Evolutionary conservation across 768 basidiomycete genomes (phyloP), one percentile per base, ranked within the genome.

Genomic region (Panellus pusillus): DNA sequence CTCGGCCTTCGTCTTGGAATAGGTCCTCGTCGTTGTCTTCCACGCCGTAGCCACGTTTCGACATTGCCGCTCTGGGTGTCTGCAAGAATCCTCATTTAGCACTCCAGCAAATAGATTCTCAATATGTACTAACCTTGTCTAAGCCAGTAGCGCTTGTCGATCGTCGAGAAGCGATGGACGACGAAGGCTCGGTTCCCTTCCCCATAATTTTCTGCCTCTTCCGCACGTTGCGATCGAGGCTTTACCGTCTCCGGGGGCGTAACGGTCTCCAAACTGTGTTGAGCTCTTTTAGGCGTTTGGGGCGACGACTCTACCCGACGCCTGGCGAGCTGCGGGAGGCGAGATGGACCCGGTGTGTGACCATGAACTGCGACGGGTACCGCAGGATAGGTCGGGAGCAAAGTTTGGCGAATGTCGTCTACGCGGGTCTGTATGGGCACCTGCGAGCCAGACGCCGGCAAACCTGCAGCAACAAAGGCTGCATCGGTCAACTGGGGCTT

Each of bases 1-100:
- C 79, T 81, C 6, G 68, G 13, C 63, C 72, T 53, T 79, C 79
- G 32, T 70, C 66, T 14, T 47, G n/a, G 1, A 19, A 14, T 17
- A 2, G 48, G 39, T 51, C 61, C 31, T 70, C 66, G 13, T 63
- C 64, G n/a, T 61, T 54, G 9, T 63, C 70, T 15, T 56, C 62
- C 24, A 24, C n/a, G 31, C 31, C 31, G 31, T 13, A 32, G 13
- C 31, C 31, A 32, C 24, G 24, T 3, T 24, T 24, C 24, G 24
- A n/a, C 24, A 6, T 24, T 24, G 24, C 24, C 24, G 24, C 24
- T 6, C 24, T 24, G 24, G 24, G 24, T 6, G 24, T 24, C 24
- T 24, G 24, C 24, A 6, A 24, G 24, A 24, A 24, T 24, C 3
- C 24, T 3, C 24, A 24, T 6, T 24, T 24, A 24, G 24, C 24